Evolutionary conservation across 73 alveolate species (phyloP).

Genomic region (Blepharisma japonicum): DNA sequence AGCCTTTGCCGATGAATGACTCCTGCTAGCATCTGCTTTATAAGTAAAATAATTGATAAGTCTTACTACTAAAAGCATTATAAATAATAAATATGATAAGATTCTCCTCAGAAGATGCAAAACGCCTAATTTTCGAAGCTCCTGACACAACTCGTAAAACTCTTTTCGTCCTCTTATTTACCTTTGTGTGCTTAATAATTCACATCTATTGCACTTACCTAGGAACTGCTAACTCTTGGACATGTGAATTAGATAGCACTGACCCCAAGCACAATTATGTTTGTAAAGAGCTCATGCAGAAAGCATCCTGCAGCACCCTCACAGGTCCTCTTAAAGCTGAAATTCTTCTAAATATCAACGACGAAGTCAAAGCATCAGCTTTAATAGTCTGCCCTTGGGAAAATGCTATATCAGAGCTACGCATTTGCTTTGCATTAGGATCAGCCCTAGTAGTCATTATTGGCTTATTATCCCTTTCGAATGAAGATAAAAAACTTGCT

Average conservation of each 20-base stretch:
- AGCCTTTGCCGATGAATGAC: too few species aligned
- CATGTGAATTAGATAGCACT: not conserved
- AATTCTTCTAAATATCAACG: not conserved
- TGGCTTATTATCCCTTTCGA: constrained; percentile 36
- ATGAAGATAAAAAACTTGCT: constrained; percentile 38
- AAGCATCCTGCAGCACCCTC: constrained; percentile 1
- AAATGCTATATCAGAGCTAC: constrained; percentile 42
- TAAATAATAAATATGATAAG: too few species aligned
- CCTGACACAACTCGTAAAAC: not conserved
- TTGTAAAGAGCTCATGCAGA: not conserved
- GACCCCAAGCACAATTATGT: not conserved
- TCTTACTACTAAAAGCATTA: too few species aligned
- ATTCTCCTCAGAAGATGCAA: not conserved
- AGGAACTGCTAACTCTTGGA: not conserved
- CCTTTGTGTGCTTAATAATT: not conserved
- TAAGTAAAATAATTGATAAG: too few species aligned
- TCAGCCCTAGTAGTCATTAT: constrained; percentile 4
- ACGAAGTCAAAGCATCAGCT: not conserved
- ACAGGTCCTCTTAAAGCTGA: constrained; percentile 1
- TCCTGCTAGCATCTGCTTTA: too few species aligned
- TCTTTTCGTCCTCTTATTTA: not conserved
- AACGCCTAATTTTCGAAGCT: not conserved
- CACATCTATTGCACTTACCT: not conserved
- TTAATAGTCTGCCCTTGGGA: constrained; percentile 45
- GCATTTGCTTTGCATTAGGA: constrained; percentile 37